phyloP scores from a whole-genome alignment of 345 rosid species.

The Noccaea bulbosa region DNA sequence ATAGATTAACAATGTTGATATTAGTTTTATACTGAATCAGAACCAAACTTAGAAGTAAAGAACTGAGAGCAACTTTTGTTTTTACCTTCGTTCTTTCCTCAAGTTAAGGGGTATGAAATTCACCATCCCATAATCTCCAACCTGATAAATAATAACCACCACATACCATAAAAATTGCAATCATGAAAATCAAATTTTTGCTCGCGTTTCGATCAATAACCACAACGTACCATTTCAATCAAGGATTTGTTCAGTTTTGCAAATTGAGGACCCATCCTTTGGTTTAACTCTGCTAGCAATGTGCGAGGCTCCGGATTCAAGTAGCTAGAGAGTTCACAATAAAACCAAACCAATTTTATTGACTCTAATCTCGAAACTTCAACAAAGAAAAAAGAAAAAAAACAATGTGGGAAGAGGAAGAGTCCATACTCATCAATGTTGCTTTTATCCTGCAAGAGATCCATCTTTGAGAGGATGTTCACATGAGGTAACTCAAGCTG shows the following conservation, averaged over 20 bases:
- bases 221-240: conserved; percentile 62
- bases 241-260: conserved; percentile 77
- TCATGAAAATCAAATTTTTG: not conserved
- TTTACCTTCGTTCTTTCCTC: conserved; percentile 76
- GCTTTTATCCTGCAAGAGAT: conserved; percentile 73
- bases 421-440: conserved; percentile 66
- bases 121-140: conserved; percentile 88
- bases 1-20: conserved; percentile 8
- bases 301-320: conserved; percentile 77
- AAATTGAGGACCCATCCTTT: conserved; percentile 81
- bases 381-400: not conserved
- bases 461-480: conserved; percentile 93
- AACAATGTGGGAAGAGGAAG: not conserved
- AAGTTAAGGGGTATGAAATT: conserved; percentile 81
- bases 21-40: not conserved
- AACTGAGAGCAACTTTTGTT: conserved; percentile 12
- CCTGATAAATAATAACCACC: conserved; percentile 46
- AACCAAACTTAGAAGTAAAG: not conserved
- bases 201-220: not conserved
- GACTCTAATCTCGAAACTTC: conserved; percentile 7
- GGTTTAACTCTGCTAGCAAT: conserved; percentile 75
- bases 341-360: conserved; percentile 12
- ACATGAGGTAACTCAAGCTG: conserved; percentile 93
- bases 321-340: conserved; percentile 50
- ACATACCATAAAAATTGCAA: conserved; percentile 6